Conservation (phyloP, 192 early-diverging fungal species). For the Phlyctochytrium bullatum region DNA sequence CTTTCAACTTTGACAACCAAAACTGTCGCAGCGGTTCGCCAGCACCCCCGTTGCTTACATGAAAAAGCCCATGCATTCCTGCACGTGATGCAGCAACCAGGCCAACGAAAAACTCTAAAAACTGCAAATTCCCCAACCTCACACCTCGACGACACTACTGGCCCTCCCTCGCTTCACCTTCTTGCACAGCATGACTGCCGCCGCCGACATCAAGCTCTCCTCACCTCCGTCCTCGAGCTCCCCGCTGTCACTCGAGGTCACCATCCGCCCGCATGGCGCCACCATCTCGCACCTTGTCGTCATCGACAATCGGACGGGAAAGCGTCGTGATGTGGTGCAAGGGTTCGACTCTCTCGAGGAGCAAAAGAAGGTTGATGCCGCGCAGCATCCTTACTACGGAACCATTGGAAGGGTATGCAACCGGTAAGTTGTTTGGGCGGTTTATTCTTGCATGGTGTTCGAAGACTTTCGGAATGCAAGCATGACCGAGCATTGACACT, state of each 20-base stretch:
- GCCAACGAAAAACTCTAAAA: too few relatives aligned
- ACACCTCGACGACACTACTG: too few relatives aligned
- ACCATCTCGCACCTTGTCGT: conserved; percentile 17
- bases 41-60: too few relatives aligned
- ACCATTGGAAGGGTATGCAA: conserved; percentile 79
- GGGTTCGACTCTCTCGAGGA: conserved; percentile 60
- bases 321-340: conserved; percentile 36
- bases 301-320: background rate
- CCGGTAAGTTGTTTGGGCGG: conserved; percentile 35
- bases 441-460: background rate
- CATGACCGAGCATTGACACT: conserved; percentile 36
- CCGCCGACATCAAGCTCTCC: background rate
- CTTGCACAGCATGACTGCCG: too few relatives aligned
- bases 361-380: conserved; percentile 42
- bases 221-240: background rate
- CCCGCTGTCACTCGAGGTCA: background rate
- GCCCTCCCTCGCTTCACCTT: too few relatives aligned
- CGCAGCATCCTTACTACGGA: conserved; percentile 70
- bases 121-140: too few relatives aligned
- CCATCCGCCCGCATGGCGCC: conserved; percentile 16
- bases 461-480: conserved; percentile 24
- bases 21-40: too few relatives aligned
- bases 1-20: too few relatives aligned
- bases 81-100: too few relatives aligned
- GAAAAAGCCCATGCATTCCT: too few relatives aligned